phyloP scores from a whole-genome alignment of 208 protist species.

The Trypanosoma cruzi region DNA sequence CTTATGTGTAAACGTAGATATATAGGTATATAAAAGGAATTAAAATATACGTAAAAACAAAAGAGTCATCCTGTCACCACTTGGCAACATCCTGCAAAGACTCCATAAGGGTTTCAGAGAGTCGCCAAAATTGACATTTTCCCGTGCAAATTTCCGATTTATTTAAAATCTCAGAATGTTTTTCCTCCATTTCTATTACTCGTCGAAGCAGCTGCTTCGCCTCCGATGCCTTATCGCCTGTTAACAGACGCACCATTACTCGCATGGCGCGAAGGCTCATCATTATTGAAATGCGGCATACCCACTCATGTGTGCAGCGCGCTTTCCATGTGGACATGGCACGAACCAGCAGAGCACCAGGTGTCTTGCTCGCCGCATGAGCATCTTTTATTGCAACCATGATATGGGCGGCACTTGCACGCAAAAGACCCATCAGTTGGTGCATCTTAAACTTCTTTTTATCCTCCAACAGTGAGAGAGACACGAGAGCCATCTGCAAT shows the following conservation, averaged over 20 bases:
- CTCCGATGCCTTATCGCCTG: constrained; percentile 5
- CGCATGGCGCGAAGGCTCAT: constrained; percentile 36
- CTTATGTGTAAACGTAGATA: constrained; percentile 8
- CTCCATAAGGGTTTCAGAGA: constrained; percentile 4
- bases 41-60: constrained; percentile 10
- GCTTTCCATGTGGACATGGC: constrained; percentile 13
- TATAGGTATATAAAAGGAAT: constrained; percentile 8
- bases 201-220: neutral
- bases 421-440: constrained; percentile 12
- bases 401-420: constrained; percentile 11
- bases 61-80: constrained; percentile 14
- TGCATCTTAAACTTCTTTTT: constrained; percentile 17
- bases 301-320: constrained; percentile 30
- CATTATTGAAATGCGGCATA: constrained; percentile 40
- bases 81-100: constrained; percentile 12
- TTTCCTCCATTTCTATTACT: constrained; percentile 11
- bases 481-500: constrained; percentile 27
- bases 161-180: neutral
- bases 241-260: neutral
- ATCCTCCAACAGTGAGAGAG: constrained; percentile 14
- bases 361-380: neutral
- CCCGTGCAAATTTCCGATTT: neutral
- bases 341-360: neutral
- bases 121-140: neutral
- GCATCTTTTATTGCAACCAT: constrained; percentile 8